These are phyloP conservation scores for Fusarium pininemorale DNA, from an alignment of 2,329 filamentous ascomycete species.

Conservation along the genomic window DNA sequence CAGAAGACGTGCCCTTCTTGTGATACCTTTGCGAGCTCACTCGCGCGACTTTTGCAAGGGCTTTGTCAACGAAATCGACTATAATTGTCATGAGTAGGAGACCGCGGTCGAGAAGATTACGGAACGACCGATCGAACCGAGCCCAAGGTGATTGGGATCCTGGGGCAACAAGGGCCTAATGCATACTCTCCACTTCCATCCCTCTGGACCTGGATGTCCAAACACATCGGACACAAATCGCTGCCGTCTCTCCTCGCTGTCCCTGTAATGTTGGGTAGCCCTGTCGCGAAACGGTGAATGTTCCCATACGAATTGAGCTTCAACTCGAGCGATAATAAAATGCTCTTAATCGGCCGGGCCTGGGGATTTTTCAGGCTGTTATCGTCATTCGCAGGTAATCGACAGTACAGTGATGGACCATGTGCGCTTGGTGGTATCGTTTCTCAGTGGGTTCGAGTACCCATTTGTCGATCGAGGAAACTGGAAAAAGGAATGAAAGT, in stretches of 20 bases:
- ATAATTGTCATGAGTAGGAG: neutral
- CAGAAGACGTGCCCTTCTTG: neutral
- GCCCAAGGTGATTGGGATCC: neutral
- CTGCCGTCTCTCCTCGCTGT: too few species aligned
- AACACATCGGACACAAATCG: too few species aligned
- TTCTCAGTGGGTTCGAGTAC: neutral
- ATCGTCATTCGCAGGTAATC: neutral
- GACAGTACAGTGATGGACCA: neutral
- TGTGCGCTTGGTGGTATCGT: neutral
- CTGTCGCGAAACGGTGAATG: too few species aligned
- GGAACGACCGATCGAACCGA: neutral
- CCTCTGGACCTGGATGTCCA: too few species aligned
- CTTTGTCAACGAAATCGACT: neutral
- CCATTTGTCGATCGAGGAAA: neutral
- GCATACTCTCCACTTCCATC: too few species aligned
- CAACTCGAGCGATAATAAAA: too few species aligned
- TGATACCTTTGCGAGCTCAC: neutral
- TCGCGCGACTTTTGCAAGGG: rapidly evolving
- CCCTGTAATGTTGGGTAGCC: too few species aligned
- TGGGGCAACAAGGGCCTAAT: too few species aligned
- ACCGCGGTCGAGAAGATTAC: neutral
- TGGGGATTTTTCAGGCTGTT: too few species aligned
- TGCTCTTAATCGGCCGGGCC: too few species aligned
- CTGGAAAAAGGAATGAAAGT: neutral
- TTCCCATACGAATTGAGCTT: too few species aligned